A percentile compares a stretch with the other conserved stretches of the same genome.
Evolutionary conservation across 2,329 filamentous ascomycete genomes (phyloP).

Genomic region (Curvularia hawaiiensis): DNA sequence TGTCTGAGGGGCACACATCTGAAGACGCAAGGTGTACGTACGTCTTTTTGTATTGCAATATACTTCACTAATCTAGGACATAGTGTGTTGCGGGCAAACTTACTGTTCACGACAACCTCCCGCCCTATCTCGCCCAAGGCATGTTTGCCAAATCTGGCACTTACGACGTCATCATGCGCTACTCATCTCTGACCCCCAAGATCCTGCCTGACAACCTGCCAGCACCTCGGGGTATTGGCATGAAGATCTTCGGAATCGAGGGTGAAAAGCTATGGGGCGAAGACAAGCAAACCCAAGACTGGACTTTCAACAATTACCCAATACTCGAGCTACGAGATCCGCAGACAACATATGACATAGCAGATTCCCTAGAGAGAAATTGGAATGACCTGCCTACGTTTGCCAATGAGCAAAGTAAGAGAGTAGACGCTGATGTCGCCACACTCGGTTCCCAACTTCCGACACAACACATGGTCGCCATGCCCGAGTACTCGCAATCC

Average conservation of each 20-base stretch:
- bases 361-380: neutral
- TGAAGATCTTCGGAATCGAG: neutral
- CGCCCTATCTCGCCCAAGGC: slow-evolving; percentile 49
- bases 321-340: neutral
- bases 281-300: neutral
- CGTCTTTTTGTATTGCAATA: fast-evolving
- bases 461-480: neutral
- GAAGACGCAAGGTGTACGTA: slow-evolving; percentile 52
- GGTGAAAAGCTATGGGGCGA: neutral
- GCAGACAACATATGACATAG: neutral
- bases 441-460: neutral
- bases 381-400: neutral
- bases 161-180: slow-evolving; percentile 37
- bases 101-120: slow-evolving; percentile 50
- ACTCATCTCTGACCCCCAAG: slow-evolving; percentile 35
- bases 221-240: neutral
- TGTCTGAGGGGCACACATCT: slow-evolving; percentile 50
- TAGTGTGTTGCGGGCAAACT: slow-evolving; percentile 53
- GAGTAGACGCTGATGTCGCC: neutral
- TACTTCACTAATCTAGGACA: neutral
- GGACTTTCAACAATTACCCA: neutral
- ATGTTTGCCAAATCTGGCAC: slow-evolving; percentile 33
- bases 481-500: neutral
- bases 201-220: neutral
- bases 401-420: neutral